phyloP scores from a whole-genome alignment of 2,329 filamentous ascomycete genomes.

The Spiromastix sp. region DNA sequence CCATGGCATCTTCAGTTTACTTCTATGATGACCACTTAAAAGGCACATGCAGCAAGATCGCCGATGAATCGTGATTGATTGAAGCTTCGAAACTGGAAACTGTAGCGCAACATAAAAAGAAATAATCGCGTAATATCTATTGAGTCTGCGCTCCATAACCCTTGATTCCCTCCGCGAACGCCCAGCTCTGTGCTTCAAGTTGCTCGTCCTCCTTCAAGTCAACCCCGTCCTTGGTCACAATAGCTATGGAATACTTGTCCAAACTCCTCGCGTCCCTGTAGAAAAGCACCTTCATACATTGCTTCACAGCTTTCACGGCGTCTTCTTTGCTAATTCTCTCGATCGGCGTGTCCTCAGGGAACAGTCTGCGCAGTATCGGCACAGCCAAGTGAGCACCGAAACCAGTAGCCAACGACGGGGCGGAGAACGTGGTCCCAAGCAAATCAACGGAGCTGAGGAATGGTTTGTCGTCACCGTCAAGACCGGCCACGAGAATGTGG shows the following conservation, averaged over 20 bases:
- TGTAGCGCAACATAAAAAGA: too few species aligned
- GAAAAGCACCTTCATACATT: slow-evolving; percentile 97
- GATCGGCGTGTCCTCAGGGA: slow-evolving; percentile 73
- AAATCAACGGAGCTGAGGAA: slow-evolving; percentile 90
- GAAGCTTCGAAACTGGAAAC: too few species aligned
- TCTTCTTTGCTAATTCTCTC: slow-evolving; percentile 62
- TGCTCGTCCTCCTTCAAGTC: slow-evolving; percentile 75
- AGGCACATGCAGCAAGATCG: too few species aligned
- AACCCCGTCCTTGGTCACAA: slow-evolving; percentile 82
- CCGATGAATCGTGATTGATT: too few species aligned
- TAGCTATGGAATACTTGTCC: slow-evolving; percentile 82
- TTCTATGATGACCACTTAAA: too few species aligned
- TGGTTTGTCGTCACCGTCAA: slow-evolving; percentile 68
- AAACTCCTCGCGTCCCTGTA: slow-evolving; percentile 92
- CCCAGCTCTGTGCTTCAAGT: slow-evolving; percentile 94
- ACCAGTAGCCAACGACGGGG: slow-evolving; percentile 82
- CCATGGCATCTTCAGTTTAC: too few species aligned
- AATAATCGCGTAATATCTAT: too few species aligned
- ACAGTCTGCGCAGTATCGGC: slow-evolving; percentile 74
- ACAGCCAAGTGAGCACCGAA: slow-evolving; percentile 89
- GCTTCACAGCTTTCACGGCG: slow-evolving; percentile 70
- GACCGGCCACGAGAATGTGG: slow-evolving; percentile 78
- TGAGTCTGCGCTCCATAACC: slow-evolving; percentile 95
- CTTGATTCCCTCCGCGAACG: slow-evolving; percentile 87
- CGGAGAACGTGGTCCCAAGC: slow-evolving; percentile 81